A percentile compares a stretch with the other conserved stretches of the same genome.
Conservation (phyloP, 176 grass and related monocot genomes). For the Zoysia pacifica region DNA sequence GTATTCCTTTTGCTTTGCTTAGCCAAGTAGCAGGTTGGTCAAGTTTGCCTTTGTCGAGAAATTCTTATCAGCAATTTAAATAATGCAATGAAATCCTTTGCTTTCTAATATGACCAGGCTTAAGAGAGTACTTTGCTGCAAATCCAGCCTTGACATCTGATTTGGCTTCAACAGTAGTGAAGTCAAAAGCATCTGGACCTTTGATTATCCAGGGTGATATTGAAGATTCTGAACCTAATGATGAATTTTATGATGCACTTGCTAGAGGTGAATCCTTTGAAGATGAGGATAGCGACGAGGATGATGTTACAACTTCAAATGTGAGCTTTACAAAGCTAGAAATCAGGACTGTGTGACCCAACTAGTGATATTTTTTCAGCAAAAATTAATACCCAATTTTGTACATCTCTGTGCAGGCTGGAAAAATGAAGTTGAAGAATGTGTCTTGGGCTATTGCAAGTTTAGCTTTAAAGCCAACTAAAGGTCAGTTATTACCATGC, state of each 20-base stretch:
- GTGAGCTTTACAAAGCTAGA: slow-evolving; percentile 33
- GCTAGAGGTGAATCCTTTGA: slow-evolving; percentile 68
- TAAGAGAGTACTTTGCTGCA: slow-evolving; percentile 89
- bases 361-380: slow-evolving; percentile 8
- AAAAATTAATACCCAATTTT: slow-evolving; percentile 24
- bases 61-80: slow-evolving; percentile 22
- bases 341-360: slow-evolving; percentile 17
- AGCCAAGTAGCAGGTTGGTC: slow-evolving; percentile 93
- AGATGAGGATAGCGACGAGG: slow-evolving; percentile 77
- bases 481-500: slow-evolving; percentile 58
- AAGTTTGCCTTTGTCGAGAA: slow-evolving; percentile 22
- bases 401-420: slow-evolving; percentile 51
- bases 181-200: slow-evolving; percentile 51
- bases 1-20: slow-evolving; percentile 79
- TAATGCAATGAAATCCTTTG: slow-evolving; percentile 19
- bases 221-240: slow-evolving; percentile 67
- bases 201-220: slow-evolving; percentile 57
- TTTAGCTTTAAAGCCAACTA: slow-evolving; percentile 68
- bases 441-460: slow-evolving; percentile 88
- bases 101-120: slow-evolving; percentile 49
- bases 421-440: slow-evolving; percentile 90
- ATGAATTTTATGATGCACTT: slow-evolving; percentile 96
- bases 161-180: slow-evolving; percentile 57
- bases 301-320: slow-evolving; percentile 49
- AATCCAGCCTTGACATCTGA: slow-evolving; percentile 74